phyloP scores from a whole-genome alignment of 192 early-diverging fungal species.

The Coemansia nantahalensis region DNA sequence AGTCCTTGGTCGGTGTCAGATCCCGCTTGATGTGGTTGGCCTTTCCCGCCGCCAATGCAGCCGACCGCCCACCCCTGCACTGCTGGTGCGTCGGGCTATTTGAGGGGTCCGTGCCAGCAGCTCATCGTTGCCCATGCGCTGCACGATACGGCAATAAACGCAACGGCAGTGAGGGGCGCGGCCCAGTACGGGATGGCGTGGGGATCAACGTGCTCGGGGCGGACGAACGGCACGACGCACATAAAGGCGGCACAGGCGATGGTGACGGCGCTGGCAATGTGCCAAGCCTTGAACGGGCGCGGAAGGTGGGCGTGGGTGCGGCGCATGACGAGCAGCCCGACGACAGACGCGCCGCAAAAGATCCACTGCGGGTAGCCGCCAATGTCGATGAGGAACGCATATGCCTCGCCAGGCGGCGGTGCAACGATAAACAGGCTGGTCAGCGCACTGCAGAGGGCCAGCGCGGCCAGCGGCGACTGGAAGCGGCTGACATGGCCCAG shows the following conservation, averaged over 20 bases:
- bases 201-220: slow-evolving; percentile 1
- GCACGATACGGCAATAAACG: slow-evolving; percentile 36
- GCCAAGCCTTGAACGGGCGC: slow-evolving; percentile 53
- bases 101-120: background rate
- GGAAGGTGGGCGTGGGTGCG: slow-evolving; percentile 23
- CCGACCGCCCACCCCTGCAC: background rate
- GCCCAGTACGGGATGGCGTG: slow-evolving; percentile 46
- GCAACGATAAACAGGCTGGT: slow-evolving; percentile 40
- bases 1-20: too few relatives aligned
- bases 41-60: too few relatives aligned
- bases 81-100: background rate
- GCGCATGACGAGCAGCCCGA: slow-evolving; percentile 56
- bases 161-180: slow-evolving; percentile 31
- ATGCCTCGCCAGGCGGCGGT: slow-evolving; percentile 54
- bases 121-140: slow-evolving; percentile 17
- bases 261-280: slow-evolving; percentile 24
- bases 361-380: slow-evolving; percentile 55
- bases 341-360: slow-evolving; percentile 55
- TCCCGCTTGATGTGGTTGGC: too few relatives aligned
- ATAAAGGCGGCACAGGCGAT: slow-evolving; percentile 28
- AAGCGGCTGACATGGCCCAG: slow-evolving; percentile 47
- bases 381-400: slow-evolving; percentile 56
- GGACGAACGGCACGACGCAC: slow-evolving; percentile 39
- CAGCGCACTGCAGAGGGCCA: slow-evolving; percentile 16
- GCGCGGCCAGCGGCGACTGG: slow-evolving; percentile 32